Evolutionary conservation across 768 basidiomycete genomes (phyloP), one percentile per base, ranked within the genome.

Genomic region (Boletus coccyginus): DNA sequence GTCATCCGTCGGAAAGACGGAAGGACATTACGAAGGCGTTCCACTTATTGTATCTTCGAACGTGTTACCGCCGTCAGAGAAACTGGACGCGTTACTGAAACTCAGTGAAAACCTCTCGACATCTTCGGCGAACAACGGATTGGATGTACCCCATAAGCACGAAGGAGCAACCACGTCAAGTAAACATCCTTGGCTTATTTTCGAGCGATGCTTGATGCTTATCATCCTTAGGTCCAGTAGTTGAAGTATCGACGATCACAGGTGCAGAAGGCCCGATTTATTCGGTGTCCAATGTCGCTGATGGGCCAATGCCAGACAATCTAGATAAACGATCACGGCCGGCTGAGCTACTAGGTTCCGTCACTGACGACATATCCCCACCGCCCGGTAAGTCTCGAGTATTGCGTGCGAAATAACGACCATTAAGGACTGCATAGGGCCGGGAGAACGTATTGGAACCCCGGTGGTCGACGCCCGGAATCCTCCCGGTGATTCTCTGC

Each of bases 1-100:
- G 27, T 68, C 77, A 31, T 79, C 78, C 10, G 52, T 67, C 50
- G 65, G 65, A 49, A 68, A 65, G 59, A 48, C 53, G 17, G 65
- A 70, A 52, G 58, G 52, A 19, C 46, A 55, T 10, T 32, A 55
- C 12, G 66, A 62, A 46, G 65, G 56, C n/a, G 48, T 55, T 19
- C 33, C 66, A 12, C 53, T 70, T 19, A 8, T 59, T 2, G 47
- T 57, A 6, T 62, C 67, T 36, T 62, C 63, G 5, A 61, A n/a
- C 43, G 35, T 58, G 49, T 24, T 61, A 31, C 56, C 63, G 0
- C 44, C 52, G 12, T 60, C 61, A 24, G 65, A 69, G 47, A 62
- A 62, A 17, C 41, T 70, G 56, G 67, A 68, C n/a, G 68, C 55
- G 36, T 41, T 68, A 38, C 50, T 66, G 46, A 68, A 55, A 47